Evolutionary conservation across 1,139 yeast genomes (phyloP), one percentile per base, ranked within the genome.

Genomic region (Debaryomyces singareniensis): DNA sequence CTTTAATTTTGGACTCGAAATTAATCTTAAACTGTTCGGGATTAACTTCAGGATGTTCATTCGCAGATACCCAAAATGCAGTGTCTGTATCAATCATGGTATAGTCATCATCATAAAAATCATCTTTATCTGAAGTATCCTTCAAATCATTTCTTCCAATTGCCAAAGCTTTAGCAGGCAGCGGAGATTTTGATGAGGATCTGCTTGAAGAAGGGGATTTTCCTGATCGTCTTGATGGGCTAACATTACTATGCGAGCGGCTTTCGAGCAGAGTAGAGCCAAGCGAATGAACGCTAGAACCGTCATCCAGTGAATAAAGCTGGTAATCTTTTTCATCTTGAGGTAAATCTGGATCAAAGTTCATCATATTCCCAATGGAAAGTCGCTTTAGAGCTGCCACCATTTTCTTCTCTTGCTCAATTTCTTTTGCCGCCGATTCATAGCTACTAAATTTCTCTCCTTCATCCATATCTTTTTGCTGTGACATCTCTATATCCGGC

Each of bases 11-110:
- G 30, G 76, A 71, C 45, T 82, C 83, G 24, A 91, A 85, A 56
- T 86, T 87, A 38, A 77, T 73, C 43, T 81, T 73, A 69, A 87
- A 91, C 44, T 84, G 86, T 44, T 85, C 94, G 1, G 97, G 97
- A 22, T 94, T 89, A 12, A 91, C 75, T 47, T 83, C 91, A 2
- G 98, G 97, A 51, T 91, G 98, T 28, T 86, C 71, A 39, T 77
- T 78, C 1, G 97, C 97, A 1, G 97, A 96, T 2, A 91, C 96
- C 98, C 98, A 89, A 30, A 87, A 59, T 11, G 78, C 53, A 31
- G 54, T 39, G 29, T 55, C 53, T 12, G 51, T 55, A 35, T 53
- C 59, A 28, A 40, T 47, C 25, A 43, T 49, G 28, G 43, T 50
- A n/a, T n/a, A n/a, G 13, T 53, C 59, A 3, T 39, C 32, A n/a